phyloP scores from a whole-genome alignment of 2,329 filamentous ascomycete genomes.

The Apiospora aurea region DNA sequence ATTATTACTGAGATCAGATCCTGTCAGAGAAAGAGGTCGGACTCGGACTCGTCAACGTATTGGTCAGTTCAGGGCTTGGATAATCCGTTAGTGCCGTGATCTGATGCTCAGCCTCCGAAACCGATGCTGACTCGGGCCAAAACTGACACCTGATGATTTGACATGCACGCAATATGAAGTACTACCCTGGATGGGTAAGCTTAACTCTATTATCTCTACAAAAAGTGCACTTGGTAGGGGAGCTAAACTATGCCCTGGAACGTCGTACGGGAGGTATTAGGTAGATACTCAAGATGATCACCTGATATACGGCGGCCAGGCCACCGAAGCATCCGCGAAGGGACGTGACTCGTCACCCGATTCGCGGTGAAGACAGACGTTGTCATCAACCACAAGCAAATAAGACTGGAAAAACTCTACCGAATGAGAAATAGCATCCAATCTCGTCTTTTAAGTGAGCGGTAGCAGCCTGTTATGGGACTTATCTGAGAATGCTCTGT shows the following conservation, averaged over 20 bases:
- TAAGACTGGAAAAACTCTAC: neutral
- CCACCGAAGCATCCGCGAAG: neutral
- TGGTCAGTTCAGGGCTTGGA: neutral
- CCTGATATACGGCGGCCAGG: neutral
- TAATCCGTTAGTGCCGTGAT: neutral
- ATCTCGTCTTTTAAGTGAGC: neutral
- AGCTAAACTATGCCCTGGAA: too few species aligned
- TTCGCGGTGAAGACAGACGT: neutral
- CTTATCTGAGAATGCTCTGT: neutral
- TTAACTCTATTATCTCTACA: too few species aligned
- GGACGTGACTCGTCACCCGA: neutral
- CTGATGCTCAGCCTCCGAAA: conserved; percentile 4
- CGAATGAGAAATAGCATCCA: neutral
- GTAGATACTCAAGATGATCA: neutral
- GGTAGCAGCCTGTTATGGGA: neutral
- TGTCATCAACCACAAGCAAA: neutral
- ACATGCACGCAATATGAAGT: neutral
- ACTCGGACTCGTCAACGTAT: conserved; percentile 1
- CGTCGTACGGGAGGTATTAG: too few species aligned
- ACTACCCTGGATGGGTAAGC: too few species aligned
- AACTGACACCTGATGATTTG: conserved; percentile 6
- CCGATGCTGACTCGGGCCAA: conserved; percentile 9
- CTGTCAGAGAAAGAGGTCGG: neutral
- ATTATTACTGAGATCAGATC: neutral
- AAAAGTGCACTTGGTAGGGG: too few species aligned